Evolutionary conservation across 257 asterid genomes (phyloP).

Genomic region (Misopates orontium): DNA sequence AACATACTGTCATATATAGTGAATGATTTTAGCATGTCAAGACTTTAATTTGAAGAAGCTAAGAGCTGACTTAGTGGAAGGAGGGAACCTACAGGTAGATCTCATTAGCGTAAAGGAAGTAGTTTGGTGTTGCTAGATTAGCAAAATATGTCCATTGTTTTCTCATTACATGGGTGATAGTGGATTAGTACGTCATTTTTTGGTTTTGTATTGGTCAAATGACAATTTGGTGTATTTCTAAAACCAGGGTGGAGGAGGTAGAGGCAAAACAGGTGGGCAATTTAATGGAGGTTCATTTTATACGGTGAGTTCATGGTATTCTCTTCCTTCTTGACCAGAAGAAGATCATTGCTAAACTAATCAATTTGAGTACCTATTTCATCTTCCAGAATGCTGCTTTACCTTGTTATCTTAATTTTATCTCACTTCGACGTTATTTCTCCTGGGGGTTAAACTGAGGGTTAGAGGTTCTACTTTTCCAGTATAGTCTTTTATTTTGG

Average conservation of each 20-base stretch:
- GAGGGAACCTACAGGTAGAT: background rate
- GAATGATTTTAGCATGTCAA: too few species aligned
- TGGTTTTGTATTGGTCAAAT: background rate
- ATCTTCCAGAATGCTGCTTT: background rate
- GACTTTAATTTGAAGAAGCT: too few species aligned
- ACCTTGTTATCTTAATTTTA: background rate
- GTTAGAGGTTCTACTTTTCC: too few species aligned
- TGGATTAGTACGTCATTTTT: background rate
- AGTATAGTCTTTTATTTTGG: too few species aligned
- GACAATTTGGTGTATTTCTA: constrained; percentile 10
- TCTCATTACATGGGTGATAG: background rate
- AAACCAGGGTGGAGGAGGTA: constrained; percentile 43
- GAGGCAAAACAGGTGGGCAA: constrained; percentile 43
- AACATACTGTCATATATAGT: too few species aligned
- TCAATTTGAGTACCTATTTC: background rate
- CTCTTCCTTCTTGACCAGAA: constrained; percentile 18
- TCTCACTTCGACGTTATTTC: constrained; percentile 2
- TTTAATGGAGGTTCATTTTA: constrained; percentile 48
- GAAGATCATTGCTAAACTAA: background rate
- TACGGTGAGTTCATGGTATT: constrained; percentile 35
- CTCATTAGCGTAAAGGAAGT: background rate
- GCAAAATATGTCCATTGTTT: background rate
- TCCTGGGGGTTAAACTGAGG: background rate
- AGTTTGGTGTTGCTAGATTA: constrained; percentile 3
- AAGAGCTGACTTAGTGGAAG: background rate